Evolutionary conservation across 2,329 filamentous ascomycete species (phyloP).

Genomic region (Botrytis porri): DNA sequence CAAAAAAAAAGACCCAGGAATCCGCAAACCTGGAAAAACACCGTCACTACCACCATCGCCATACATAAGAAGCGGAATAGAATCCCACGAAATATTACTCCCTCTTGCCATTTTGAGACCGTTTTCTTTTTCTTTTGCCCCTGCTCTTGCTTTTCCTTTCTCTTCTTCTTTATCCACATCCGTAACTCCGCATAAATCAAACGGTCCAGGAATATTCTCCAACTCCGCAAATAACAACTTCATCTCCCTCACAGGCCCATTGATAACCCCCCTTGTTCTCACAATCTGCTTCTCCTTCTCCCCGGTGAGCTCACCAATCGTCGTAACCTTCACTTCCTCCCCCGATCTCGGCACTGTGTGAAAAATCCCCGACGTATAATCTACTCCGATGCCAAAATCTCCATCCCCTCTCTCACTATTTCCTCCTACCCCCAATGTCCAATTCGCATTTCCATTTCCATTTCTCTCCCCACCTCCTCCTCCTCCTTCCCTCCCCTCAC

Average conservation of each 20-base stretch:
- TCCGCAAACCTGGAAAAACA: not conserved
- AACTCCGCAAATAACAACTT: not conserved
- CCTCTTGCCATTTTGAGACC: not conserved
- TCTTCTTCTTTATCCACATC: not conserved
- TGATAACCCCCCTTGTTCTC: not conserved
- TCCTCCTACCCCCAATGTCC: not conserved
- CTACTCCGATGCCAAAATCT: constrained; percentile 9
- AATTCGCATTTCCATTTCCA: not conserved
- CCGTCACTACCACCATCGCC: not conserved
- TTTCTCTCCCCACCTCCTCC: not conserved
- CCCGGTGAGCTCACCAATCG: not conserved
- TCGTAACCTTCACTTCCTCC: not conserved
- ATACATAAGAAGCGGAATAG: not conserved
- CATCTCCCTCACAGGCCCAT: not conserved
- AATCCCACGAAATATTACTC: not conserved
- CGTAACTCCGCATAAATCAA: not conserved
- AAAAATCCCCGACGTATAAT: constrained; percentile 1
- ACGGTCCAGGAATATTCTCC: not conserved
- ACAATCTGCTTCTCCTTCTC: not conserved
- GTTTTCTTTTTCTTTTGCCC: not conserved
- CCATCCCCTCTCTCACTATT: not conserved
- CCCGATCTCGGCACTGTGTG: not conserved
- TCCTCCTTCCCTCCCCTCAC: not conserved
- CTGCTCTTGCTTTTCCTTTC: not conserved
- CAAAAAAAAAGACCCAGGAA: not conserved